These are phyloP conservation scores for thale cress (Arabidopsis thaliana) DNA, from an alignment of 345 rosid species.

Conservation along the genomic window TAIR10.1 NC_003075.7:10041501-10042000, in stretches of 20 bases:
- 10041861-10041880: constrained; percentile 21
- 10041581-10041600: constrained; percentile 67
- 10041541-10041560: neutral
- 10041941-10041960: constrained; percentile 22
- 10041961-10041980: neutral
- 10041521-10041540: constrained; percentile 15
- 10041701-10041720: constrained; percentile 79
- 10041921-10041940: neutral
- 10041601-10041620: constrained; percentile 88
- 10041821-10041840: constrained; percentile 1
- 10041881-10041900: constrained; percentile 12
- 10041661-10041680: constrained; percentile 71
- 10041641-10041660: constrained; percentile 85
- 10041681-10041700: constrained; percentile 82
- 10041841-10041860: constrained; percentile 10
- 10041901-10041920: constrained; percentile 7
- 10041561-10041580: constrained; percentile 6
- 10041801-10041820: constrained; percentile 2
- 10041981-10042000: constrained; percentile 25
- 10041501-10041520: constrained; percentile 51
- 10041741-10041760: constrained; percentile 43
- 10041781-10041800: constrained; percentile 3
- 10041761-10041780: constrained; percentile 29
- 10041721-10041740: constrained; percentile 80
- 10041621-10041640: constrained; percentile 82